Conservation (phyloP, 2,329 filamentous ascomycete species). For the Cladobotryum protrusum region DNA sequence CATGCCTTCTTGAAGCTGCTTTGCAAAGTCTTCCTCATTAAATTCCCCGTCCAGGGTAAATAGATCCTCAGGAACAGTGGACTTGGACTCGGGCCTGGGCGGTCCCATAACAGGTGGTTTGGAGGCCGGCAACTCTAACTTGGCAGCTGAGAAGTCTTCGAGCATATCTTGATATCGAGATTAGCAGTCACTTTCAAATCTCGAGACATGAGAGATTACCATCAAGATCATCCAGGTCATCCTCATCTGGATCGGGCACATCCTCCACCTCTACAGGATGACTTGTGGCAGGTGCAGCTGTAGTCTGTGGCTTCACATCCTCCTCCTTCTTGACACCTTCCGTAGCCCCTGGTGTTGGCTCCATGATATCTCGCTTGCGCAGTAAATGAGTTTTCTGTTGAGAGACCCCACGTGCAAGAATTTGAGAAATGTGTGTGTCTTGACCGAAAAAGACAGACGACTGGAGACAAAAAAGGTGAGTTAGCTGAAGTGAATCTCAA, state of each 20-base stretch:
- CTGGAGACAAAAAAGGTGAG: too few relatives aligned
- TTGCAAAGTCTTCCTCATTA: constrained; percentile 73
- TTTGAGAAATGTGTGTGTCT: not conserved
- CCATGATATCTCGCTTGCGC: constrained; percentile 18
- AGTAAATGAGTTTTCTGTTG: not conserved
- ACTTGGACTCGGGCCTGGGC: constrained; percentile 26
- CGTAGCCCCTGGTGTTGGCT: constrained; percentile 13
- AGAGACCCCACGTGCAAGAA: constrained; percentile 13
- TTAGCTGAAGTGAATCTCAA: too few relatives aligned
- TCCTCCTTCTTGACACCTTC: constrained; percentile 19
- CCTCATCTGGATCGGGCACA: constrained; percentile 85
- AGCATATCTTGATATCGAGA: constrained; percentile 64
- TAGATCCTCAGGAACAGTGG: constrained; percentile 18
- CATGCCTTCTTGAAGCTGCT: constrained; percentile 87
- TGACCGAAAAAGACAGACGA: not conserved
- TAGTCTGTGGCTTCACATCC: constrained; percentile 9
- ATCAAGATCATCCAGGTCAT: constrained; percentile 86
- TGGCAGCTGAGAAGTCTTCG: constrained; percentile 74
- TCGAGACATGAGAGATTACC: constrained; percentile 42
- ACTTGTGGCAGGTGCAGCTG: constrained; percentile 6
- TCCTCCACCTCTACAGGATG: constrained; percentile 37
- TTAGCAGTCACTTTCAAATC: constrained; percentile 5
- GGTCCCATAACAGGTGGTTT: constrained; percentile 22
- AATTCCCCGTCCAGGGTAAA: constrained; percentile 34
- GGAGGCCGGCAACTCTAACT: constrained; percentile 32